Evolutionary conservation across 768 basidiomycete species (phyloP), one percentile per base, ranked within the genome.

Genomic region (Agrocybe praecox): DNA sequence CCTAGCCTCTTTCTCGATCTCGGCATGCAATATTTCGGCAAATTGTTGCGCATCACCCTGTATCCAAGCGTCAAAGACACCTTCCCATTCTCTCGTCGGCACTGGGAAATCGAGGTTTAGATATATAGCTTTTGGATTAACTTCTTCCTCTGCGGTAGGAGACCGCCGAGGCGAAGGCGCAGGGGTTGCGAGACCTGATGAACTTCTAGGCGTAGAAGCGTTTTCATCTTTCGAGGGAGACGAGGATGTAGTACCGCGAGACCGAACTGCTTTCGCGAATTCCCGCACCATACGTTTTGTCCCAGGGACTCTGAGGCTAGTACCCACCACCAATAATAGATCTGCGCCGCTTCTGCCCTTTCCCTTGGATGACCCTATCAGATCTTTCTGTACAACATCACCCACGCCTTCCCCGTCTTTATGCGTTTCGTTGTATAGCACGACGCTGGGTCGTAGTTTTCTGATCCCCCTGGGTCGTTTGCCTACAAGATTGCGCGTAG

Each of bases 221-320:
- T 48, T 67, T 15, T 70, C 65, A 2, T 71, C 67, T 55, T 65
- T 69, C 6, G 72, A 73, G 46, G 69, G 74, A 45, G 69, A 68
- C 52, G 76, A 60, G 18, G 23, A 26, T 9, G 23, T 42, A 14
- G 71, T 63, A 2, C 76, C 74, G 43, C 86, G 79, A 8, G 82
- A 78, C 44, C 79, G 82, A 21, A 92, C 85, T 18, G 89, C 88
- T 71, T 90, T 92, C 22, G 88, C 83, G 71, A 90, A 92, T 71
- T 96, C 93, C 55, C 91, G 84, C 21, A 96, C 92, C 74, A 96
- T 92, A 62, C 90, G 80, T 72, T 94, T 96, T 46, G 94, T 95
- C 18, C 95, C 95, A 9, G 92, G 94, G 15, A 97, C 90, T 60
- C 87, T 81, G 56, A 97, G 73, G 70, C 90, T 94, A 54, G 94